A percentile compares a stretch with the other conserved stretches of the same genome.
Conservation (phyloP, 2,329 filamentous ascomycete genomes). For the Lachnellula arida region DNA sequence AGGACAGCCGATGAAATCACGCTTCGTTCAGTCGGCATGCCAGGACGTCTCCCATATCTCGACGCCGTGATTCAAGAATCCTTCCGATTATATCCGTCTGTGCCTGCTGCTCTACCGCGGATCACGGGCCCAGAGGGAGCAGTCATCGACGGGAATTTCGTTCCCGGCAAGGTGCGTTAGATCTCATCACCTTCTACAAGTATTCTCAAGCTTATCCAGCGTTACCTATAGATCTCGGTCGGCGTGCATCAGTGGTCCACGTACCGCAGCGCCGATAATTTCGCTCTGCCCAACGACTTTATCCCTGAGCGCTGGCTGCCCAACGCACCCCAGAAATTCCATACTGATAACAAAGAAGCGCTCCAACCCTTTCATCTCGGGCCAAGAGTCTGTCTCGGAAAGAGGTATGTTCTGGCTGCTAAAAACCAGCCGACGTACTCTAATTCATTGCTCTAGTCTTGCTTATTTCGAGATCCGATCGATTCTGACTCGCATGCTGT, state of each 20-base stretch:
- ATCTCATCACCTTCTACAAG: slow-evolving; percentile 32
- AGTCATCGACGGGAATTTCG: slow-evolving; percentile 15
- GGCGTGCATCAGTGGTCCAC: slow-evolving; percentile 13
- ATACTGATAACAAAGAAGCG: slow-evolving; percentile 12
- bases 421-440: neutral
- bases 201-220: neutral
- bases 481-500: slow-evolving; percentile 16
- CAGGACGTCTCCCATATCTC: slow-evolving; percentile 34
- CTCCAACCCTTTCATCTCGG: slow-evolving; percentile 17
- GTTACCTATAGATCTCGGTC: slow-evolving; percentile 10
- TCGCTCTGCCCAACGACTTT: slow-evolving; percentile 27
- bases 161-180: slow-evolving; percentile 13
- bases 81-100: slow-evolving; percentile 37
- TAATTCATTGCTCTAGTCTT: slow-evolving; percentile 7
- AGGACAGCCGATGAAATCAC: slow-evolving; percentile 36
- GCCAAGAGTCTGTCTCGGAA: slow-evolving; percentile 19
- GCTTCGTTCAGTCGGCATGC: slow-evolving; percentile 23
- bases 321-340: slow-evolving; percentile 6
- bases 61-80: slow-evolving; percentile 39
- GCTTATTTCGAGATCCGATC: slow-evolving; percentile 20
- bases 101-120: slow-evolving; percentile 9
- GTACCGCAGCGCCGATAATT: slow-evolving; percentile 12
- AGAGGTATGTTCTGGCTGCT: slow-evolving; percentile 6
- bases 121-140: slow-evolving; percentile 14
- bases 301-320: slow-evolving; percentile 32